These are phyloP conservation scores for Naganishia sp. DNA, from an alignment of 1,284 basidiomycete species.

Conservation along the genomic window DNA sequence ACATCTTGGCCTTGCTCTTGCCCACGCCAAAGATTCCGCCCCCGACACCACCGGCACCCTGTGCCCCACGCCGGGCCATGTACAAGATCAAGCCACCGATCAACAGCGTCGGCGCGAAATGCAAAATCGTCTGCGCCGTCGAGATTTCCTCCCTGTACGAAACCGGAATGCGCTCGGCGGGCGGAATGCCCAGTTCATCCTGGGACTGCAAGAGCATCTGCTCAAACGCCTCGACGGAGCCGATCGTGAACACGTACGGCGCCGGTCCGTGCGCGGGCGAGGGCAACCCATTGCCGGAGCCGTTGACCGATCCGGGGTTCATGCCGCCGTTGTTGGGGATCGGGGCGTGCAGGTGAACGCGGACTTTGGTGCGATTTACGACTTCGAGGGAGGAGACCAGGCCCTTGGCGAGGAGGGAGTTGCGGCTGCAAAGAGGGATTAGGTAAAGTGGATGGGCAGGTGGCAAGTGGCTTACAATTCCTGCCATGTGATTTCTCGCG, in stretches of 20 bases:
- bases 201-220: constrained; percentile 92
- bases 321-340: constrained; percentile 35
- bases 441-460: constrained; percentile 16
- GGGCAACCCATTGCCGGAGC: constrained; percentile 36
- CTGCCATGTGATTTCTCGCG: constrained; percentile 96
- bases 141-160: constrained; percentile 95
- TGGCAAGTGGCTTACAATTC: constrained; percentile 64
- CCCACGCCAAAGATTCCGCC: constrained; percentile 98
- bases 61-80: constrained; percentile 75
- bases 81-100: constrained; percentile 88
- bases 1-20: constrained; percentile 91
- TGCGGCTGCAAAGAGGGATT: constrained; percentile 59
- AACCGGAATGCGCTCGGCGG: constrained; percentile 91
- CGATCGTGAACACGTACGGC: constrained; percentile 91
- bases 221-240: constrained; percentile 96
- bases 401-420: constrained; percentile 91
- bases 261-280: constrained; percentile 51
- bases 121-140: constrained; percentile 75
- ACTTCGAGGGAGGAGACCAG: constrained; percentile 93
- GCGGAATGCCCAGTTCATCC: constrained; percentile 85
- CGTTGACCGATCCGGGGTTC: constrained; percentile 34
- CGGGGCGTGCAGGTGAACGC: constrained; percentile 53
- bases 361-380: constrained; percentile 83
- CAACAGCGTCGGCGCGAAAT: constrained; percentile 91
- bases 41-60: constrained; percentile 61